Base-by-base conservation (phyloP, 176 grass and related monocot species). In the Alloteropsis semialata region DNA sequence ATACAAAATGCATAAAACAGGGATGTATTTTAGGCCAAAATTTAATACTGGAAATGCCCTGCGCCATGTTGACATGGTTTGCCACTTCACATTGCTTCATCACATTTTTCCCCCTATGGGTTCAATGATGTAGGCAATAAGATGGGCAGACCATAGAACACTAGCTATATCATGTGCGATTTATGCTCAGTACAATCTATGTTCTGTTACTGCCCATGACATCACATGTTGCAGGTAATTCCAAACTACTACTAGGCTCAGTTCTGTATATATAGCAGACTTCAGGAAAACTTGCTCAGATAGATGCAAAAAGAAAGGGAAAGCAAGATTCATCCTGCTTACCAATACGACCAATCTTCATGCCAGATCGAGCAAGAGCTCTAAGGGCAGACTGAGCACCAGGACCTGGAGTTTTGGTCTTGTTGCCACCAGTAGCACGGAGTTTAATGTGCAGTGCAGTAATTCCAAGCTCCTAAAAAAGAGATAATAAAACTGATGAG, bases 331-430 rank as follows among this genome's bases (percentile, higher is more conserved):
- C 0, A 13, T 5, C 1, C 8, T 19, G 17, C 62, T 83, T 89
- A 89, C 90, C 87, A 82, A 89, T 92, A 67, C 75, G 90, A 12
- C 87, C 87, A 66, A 92, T 92, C 81, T 86, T 92, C 90, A 92
- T 86, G 41, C 81, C 85, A 15, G 81, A 87, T 18, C 85, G 75
- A 77, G 85, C 89, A 54, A 91, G 85, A 16, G 84, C 89, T 80
- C 89, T 87, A 50, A 84, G 84, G 28, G 81, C 81, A 48, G 89
- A 84, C 37, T 81, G 89, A 33, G 89, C 85, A 81, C 89, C 84
- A 72, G 81, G 89, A 45, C 75, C 89, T 42, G 84, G 84, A 10
- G 69, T 72, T 60, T 87, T 87, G 28, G 81, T 91, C 69, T 91
- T 87, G 70, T 91, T 87, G 63, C 81, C 85, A 84, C 89, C 89